Base-by-base conservation (phyloP, 495 filamentous ascomycete species). In the Cercophora samala region DNA sequence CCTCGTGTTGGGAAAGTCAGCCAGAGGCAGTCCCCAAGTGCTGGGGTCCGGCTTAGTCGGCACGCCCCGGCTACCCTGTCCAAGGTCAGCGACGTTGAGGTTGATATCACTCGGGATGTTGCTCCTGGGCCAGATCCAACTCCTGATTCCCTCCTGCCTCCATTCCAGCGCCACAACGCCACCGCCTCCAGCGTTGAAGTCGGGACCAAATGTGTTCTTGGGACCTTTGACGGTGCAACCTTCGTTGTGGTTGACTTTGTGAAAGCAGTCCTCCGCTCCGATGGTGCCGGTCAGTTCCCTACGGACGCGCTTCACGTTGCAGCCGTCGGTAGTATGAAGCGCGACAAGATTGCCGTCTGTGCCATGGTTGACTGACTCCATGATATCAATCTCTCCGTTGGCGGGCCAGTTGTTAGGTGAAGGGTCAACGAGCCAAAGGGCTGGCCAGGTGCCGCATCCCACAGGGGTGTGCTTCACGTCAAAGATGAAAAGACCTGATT, bases 321-420 rank as follows among this genome's bases (percentile, higher is more conserved):
- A 93, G 58, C 80, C 82, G 11, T 80, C 70, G 58, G 79, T 81
- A 46, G 89, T 91, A 80, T 91, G 89, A 4, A 91, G 81, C 53
- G 88, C 84, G 82, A 91, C 87, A 46, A 83, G 78, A 75, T 90
- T 89, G 29, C 77, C 76, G 42, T 77, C 70, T 17, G 79, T 73
- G 21, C 71, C 75, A 25, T 76, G 71, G 79, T 90, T 89, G 61
- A 88, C 87, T 52, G 88, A 86, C 75, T 92, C 90, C 77, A 93
- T 88, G 58, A 92, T 83, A 65, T 92, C 89, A 70, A 91, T 88
- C 73, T 92, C 89, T 64, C 89, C 89, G 68, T 86, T 80, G n/a
- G 74, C 74, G 24, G 89, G 89, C 89, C 89, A 92, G 79, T 86
- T 79, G 42, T 74, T 66, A 17, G 37, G 37, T 9, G 37, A 11